Base-by-base conservation (phyloP, 2,329 filamentous ascomycete species). In the Trichoderma atroviride region DNA sequence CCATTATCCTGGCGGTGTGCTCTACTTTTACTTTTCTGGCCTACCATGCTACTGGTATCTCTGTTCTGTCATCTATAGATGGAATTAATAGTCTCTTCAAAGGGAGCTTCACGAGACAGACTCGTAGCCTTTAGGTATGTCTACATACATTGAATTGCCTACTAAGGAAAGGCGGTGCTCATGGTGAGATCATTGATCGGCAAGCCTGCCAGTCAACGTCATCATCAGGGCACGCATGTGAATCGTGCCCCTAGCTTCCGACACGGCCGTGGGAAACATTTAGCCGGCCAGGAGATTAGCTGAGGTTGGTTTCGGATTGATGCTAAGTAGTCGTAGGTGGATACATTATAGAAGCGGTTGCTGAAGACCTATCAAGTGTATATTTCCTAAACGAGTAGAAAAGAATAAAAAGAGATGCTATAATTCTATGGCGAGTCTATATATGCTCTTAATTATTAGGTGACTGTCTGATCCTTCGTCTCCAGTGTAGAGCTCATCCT, bases 101-200 rank as follows among this genome's bases (percentile, higher is more conserved):
- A 52, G 27, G 27, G 1, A 55, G 22, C 16, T 24, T 13, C 55
- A 10, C 27, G 0, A 19, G 37, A 4, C 14, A 56, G 29, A 16
- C 3, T 35, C 22, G 55, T 22, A 35, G 53, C 53, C 27, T 7
- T 37, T 3, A 9, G 19, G 33, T 37, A 24, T 22, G 13, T 22
- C 24, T 43, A 10, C 33, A 43, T 22, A n/a, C 5, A 43, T 43
- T 9, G 40, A 43, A 43, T 43, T 43, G 40, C 40, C 40, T 43
- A 3, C 16, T 43, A 43, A 43, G 40, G 40, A 60, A 22, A 24
- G 40, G 22, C 16, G 2, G 27, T 6, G 19, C 53, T 68, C 56
- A 56, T 61, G 50, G 62, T 68, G 66, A 68, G 57, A 68, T 68
- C 66, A 68, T 57, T 47, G 33, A 56, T 60, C 47, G 31, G 35